Conservation (phyloP, 2,329 filamentous ascomycete species). For the Ophiostoma fasciatum region DNA sequence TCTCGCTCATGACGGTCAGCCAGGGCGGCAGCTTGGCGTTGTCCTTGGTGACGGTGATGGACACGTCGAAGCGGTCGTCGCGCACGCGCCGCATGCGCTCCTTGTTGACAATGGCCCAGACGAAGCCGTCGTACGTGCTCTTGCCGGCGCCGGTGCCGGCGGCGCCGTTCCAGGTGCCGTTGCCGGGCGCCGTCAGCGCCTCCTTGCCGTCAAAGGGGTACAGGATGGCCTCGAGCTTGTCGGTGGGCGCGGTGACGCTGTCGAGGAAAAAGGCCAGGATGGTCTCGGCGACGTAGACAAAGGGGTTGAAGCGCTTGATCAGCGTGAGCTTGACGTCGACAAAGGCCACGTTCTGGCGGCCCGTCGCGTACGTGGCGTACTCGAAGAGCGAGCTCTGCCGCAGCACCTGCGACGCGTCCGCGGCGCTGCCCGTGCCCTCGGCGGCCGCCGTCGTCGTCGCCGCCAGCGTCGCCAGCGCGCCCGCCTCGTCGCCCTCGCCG, state of each 20-base stretch:
- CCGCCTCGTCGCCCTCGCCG: slow-evolving; percentile 45
- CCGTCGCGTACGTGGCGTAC: slow-evolving; percentile 76
- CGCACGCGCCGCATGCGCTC: slow-evolving; percentile 78
- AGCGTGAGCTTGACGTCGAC: slow-evolving; percentile 72
- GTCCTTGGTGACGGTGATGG: slow-evolving; percentile 86
- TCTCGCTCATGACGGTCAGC: slow-evolving; percentile 94
- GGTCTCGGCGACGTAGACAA: slow-evolving; percentile 45
- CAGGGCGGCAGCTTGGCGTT: slow-evolving; percentile 76
- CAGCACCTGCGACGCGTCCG: slow-evolving; percentile 41
- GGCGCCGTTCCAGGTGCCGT: slow-evolving; percentile 20
- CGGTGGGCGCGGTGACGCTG: slow-evolving; percentile 50
- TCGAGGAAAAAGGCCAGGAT: slow-evolving; percentile 67
- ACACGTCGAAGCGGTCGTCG: slow-evolving; percentile 87
- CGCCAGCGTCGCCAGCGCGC: slow-evolving; percentile 45
- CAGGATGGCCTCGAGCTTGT: slow-evolving; percentile 60
- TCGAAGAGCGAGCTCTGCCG: slow-evolving; percentile 82
- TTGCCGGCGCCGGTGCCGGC: slow-evolving; percentile 45
- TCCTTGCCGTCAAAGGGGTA: slow-evolving; percentile 93
- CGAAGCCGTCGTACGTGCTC: slow-evolving; percentile 74
- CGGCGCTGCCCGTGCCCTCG: too few species aligned
- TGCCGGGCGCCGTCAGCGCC: slow-evolving; percentile 53
- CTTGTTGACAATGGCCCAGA: slow-evolving; percentile 94
- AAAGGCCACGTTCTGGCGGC: slow-evolving; percentile 85
- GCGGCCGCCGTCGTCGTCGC: slow-evolving; percentile 17
- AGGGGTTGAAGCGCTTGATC: slow-evolving; percentile 76